Evolutionary conservation across 768 basidiomycete species (phyloP), one percentile per base, ranked within the genome.

Genomic region (Holtermannia corniformis): DNA sequence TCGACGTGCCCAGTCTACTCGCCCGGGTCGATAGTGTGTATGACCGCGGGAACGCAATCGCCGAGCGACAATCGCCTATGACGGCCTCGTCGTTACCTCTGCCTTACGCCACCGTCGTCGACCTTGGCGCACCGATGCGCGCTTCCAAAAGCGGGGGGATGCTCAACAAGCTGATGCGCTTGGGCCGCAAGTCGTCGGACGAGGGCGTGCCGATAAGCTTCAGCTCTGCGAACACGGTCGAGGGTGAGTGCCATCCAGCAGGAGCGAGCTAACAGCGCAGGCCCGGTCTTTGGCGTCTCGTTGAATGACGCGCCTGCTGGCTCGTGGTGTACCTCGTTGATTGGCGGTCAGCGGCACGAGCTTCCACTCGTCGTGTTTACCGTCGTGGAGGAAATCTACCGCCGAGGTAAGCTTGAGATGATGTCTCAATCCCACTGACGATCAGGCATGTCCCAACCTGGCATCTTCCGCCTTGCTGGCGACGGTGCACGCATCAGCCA

Each of bases 381-480:
- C 4, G 53, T 65, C 3, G 58, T 65, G 10, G 68, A 70, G 42
- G 65, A 70, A 56, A 67, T 70, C 21, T 67, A 65, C 50, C 58
- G 60, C 25, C 43, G 65, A 42, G 68, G 68, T 61, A 32, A 51
- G 62, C 58, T 23, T 22, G 28, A 11, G 5, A 22, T n/a, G n/a
- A 12, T 41, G 3, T 24, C 23, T 11, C 20, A 4, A 14, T 14
- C 26, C 22, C 19, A 22, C 20, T 19, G 19, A 47, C 26, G 5
- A 25, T 22, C 45, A 68, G 63, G 63, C 48, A 63, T 61, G 63
- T 62, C 55, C 12, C 56, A 57, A 50, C 62, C 66, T 41, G 66
- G 66, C 3, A 63, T 68, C 42, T 68, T 68, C 55, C 55, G 66
- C 41, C 57, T 68, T 23, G 63, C 61, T 49, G 66, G 66, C 24